Conservation (phyloP, 1,284 basidiomycete species). For the Meira nashicola region DNA sequence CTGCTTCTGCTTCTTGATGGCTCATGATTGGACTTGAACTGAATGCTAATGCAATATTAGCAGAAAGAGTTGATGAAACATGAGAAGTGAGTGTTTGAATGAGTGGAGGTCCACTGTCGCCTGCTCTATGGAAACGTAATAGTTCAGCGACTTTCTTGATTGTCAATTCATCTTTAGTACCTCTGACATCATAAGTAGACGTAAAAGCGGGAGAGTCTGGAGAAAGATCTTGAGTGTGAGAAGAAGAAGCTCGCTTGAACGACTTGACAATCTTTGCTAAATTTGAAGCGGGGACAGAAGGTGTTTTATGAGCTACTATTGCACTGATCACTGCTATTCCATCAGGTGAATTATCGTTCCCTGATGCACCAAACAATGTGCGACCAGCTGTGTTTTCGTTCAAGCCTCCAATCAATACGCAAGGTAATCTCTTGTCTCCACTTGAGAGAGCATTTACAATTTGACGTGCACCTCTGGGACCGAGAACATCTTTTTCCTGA, state of each 20-base stretch:
- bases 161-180: too few relatives aligned
- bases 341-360: conserved; percentile 27
- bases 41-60: conserved; percentile 82
- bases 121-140: conserved; percentile 18
- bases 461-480: conserved; percentile 25
- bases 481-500: conserved; percentile 41
- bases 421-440: conserved; percentile 24
- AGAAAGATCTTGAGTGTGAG: not conserved
- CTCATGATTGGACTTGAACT: conserved; percentile 88
- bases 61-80: conserved; percentile 83
- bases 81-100: conserved; percentile 74
- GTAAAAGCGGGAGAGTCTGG: not conserved
- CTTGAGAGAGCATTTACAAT: conserved; percentile 26
- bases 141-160: conserved; percentile 3
- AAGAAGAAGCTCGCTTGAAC: conserved; percentile 38
- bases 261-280: conserved; percentile 51
- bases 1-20: conserved; percentile 66
- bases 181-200: not conserved
- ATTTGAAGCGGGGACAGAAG: conserved; percentile 60
- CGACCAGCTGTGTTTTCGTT: conserved; percentile 43
- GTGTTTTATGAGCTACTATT: conserved; percentile 68
- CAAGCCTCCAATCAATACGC: conserved; percentile 48
- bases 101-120: conserved; percentile 25
- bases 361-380: conserved; percentile 35
- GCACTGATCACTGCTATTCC: conserved; percentile 89